Evolutionary conservation across 2,329 filamentous ascomycete species (phyloP), one percentile per base, ranked within the genome.

Genomic region (Colletotrichum sp.): DNA sequence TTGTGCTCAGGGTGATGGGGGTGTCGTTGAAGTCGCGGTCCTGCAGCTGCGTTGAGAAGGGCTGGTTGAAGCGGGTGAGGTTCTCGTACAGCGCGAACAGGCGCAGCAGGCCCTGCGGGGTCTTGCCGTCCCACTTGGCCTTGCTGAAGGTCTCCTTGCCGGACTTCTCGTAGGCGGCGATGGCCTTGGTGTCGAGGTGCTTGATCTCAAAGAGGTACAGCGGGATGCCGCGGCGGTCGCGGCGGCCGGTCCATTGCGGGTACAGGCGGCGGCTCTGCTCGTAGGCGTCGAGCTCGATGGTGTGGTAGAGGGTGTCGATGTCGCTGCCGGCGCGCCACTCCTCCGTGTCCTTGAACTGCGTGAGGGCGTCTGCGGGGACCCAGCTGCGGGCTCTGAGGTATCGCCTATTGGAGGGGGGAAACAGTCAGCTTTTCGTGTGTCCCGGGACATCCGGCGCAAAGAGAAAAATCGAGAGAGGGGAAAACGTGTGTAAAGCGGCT

Each of bases 11-110:
- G 52, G 96, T 96, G 80, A 98, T 95, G 8, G 96, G 96, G n/a
- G 95, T 96, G 78, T 93, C 91, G 6, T 93, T 90, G 83, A 95
- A 88, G 9, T 93, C 92, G 80, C 96, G 91, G 80, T 95, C 91
- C 62, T 88, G 87, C 77, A 98, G 90, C 80, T 94, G 91, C 52
- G 95, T 95, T 86, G 95, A 96, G 60, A 98, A 87, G 4, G 96
- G 96, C 87, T 98, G 93, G 78, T 93, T 93, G 85, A 98, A 98
- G 80, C 94, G 91, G 44, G 94, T 96, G 73, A 98, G 89, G 85
- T 97, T 97, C 87, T 99, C 96, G 87, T 99, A 99, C 18, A 98
- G 89, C 2, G 96, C 95, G 83, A 98, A 98, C 7, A 99, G 90
- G 28, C 95, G 94, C 68, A 98, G 89, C 81, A 98, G 91, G 82